Evolutionary conservation across 352 stramenopile species (phyloP).

Genomic region (Thalassiosira exigua): DNA sequence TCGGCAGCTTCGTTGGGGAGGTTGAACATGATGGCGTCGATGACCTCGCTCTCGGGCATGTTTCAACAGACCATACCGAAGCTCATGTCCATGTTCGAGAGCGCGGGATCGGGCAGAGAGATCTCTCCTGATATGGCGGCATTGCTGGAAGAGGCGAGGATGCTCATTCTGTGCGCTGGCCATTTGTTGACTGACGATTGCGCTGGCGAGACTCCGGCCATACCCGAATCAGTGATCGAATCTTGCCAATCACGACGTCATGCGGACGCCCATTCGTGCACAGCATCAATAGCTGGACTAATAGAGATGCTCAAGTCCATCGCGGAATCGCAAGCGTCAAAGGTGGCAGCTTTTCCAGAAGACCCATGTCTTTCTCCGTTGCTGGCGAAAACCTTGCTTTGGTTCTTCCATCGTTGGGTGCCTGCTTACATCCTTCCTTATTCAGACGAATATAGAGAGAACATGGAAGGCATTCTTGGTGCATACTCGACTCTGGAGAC

Average conservation of each 20-base stretch:
- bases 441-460: constrained; percentile 42
- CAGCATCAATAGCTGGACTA: constrained; percentile 54
- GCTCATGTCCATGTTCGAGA: constrained; percentile 66
- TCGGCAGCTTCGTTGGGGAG: constrained; percentile 66
- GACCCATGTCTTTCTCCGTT: constrained; percentile 75
- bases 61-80: constrained; percentile 65
- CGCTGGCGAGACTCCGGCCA: constrained; percentile 70
- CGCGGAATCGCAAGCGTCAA: constrained; percentile 74
- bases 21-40: constrained; percentile 63
- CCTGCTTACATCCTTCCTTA: constrained; percentile 76
- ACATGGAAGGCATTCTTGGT: constrained; percentile 54
- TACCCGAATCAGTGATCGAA: constrained; percentile 71
- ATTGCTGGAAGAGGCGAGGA: constrained; percentile 79
- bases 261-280: constrained; percentile 25
- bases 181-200: constrained; percentile 84
- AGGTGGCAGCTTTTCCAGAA: constrained; percentile 61
- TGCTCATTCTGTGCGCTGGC: constrained; percentile 73
- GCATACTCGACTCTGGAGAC: constrained; percentile 61
- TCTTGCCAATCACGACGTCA: constrained; percentile 50
- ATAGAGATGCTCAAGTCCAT: constrained; percentile 65
- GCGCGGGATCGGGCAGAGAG: constrained; percentile 10
- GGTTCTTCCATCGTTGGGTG: constrained; percentile 77
- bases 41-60: constrained; percentile 62
- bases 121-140: constrained; percentile 70
- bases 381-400: constrained; percentile 78